Conservation (phyloP, 2,329 filamentous ascomycete genomes). For the Fusarium ambrosium region DNA sequence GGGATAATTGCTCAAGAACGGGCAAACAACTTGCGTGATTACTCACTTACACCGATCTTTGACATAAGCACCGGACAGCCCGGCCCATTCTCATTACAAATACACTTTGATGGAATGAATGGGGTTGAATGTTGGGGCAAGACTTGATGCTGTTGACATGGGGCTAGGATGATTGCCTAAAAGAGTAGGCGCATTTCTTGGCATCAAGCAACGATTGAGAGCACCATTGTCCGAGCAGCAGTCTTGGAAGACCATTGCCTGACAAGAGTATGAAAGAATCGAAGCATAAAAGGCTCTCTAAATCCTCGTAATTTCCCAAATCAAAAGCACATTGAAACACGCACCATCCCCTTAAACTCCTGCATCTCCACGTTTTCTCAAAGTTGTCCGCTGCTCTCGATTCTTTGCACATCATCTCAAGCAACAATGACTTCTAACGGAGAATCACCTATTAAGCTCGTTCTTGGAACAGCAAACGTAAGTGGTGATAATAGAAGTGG, state of each 20-base stretch:
- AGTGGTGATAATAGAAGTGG: neutral
- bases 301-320: neutral
- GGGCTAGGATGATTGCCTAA: conserved; percentile 10
- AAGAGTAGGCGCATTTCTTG: conserved; percentile 28
- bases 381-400: neutral
- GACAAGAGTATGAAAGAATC: neutral
- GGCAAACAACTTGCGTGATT: neutral
- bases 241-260: neutral
- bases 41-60: neutral
- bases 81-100: neutral
- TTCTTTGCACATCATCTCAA: neutral
- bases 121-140: neutral
- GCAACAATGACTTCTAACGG: conserved; percentile 7
- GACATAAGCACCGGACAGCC: neutral
- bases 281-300: neutral
- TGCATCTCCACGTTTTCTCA: neutral
- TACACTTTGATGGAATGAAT: neutral
- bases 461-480: conserved; percentile 33
- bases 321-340: neutral
- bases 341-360: neutral
- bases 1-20: neutral
- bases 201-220: neutral
- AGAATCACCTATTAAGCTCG: conserved; percentile 27
- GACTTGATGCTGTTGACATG: neutral
- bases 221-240: neutral